A percentile compares a stretch with the other conserved stretches of the same genome.
Evolutionary conservation across 2,329 filamentous ascomycete genomes (phyloP).

Genomic region (Graphilbum ipis-grandicollis): DNA sequence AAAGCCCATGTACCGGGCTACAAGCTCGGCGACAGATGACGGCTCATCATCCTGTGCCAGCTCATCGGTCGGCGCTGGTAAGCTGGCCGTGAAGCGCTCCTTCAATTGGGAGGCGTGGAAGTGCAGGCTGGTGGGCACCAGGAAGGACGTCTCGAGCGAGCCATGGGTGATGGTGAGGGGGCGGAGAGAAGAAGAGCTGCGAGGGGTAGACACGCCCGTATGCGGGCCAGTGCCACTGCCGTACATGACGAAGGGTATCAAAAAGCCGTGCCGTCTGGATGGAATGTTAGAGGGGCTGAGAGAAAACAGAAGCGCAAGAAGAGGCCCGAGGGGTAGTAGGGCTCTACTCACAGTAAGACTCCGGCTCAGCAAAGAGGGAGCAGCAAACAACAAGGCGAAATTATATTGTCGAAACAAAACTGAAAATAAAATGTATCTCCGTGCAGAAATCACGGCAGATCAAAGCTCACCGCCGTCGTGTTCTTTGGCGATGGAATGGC

Average conservation of each 20-base stretch:
- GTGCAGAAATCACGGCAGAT: too few relatives aligned
- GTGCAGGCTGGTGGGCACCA: slow-evolving; percentile 87
- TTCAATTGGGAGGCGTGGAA: slow-evolving; percentile 92
- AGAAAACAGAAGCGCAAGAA: neutral
- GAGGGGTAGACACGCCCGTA: slow-evolving; percentile 92
- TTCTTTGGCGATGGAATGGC: too few relatives aligned
- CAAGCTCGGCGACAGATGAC: slow-evolving; percentile 84
- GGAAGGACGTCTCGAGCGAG: slow-evolving; percentile 87
- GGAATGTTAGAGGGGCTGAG: neutral
- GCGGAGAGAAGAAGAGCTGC: slow-evolving; percentile 81
- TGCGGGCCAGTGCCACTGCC: slow-evolving; percentile 68
- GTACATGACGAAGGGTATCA: slow-evolving; percentile 48
- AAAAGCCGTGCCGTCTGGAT: neutral
- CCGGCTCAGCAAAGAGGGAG: slow-evolving; percentile 12
- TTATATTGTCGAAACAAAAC: too few relatives aligned
- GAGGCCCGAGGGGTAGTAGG: neutral
- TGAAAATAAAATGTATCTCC: too few relatives aligned
- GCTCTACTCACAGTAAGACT: slow-evolving; percentile 6
- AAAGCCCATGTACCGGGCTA: slow-evolving; percentile 85
- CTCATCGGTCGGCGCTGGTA: slow-evolving; percentile 89
- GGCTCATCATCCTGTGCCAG: slow-evolving; percentile 96
- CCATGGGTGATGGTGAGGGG: slow-evolving; percentile 84
- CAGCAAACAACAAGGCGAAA: neutral
- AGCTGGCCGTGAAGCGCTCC: slow-evolving; percentile 69
- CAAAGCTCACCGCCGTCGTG: too few relatives aligned